Conservation (phyloP, 1,284 basidiomycete species). For the Cutaneotrichosporon sp. region DNA sequence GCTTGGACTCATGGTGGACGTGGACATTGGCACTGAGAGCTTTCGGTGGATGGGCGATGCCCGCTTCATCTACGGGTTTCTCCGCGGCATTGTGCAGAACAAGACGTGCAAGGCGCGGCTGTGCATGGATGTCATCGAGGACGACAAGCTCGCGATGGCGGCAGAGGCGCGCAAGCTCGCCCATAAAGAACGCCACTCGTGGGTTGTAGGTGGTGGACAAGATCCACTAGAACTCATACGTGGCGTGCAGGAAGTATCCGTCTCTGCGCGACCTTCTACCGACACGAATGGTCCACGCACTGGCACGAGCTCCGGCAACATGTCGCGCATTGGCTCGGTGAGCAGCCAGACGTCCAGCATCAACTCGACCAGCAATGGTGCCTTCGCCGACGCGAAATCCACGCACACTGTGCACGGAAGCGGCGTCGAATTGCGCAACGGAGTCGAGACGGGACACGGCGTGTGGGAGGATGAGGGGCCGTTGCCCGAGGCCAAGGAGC, state of each 20-base stretch:
- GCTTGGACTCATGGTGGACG: conserved; percentile 84
- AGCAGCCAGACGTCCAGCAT: too few relatives aligned
- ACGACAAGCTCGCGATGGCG: conserved; percentile 68
- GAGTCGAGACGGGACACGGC: too few relatives aligned
- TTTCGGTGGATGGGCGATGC: conserved; percentile 90
- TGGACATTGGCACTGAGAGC: conserved; percentile 77
- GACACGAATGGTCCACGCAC: neutral
- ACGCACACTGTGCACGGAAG: too few relatives aligned
- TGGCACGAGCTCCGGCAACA: too few relatives aligned
- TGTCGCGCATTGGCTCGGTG: too few relatives aligned
- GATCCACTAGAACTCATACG: conserved; percentile 13
- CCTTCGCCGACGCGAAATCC: too few relatives aligned
- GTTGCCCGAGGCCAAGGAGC: conserved; percentile 22
- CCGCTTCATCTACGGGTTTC: conserved; percentile 77
- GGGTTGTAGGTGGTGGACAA: conserved; percentile 20
- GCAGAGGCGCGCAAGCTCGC: conserved; percentile 32
- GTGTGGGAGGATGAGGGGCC: conserved; percentile 15
- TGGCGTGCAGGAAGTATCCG: conserved; percentile 5
- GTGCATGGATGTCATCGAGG: conserved; percentile 63
- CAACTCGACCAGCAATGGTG: too few relatives aligned
- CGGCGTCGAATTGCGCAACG: too few relatives aligned
- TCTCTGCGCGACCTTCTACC: neutral
- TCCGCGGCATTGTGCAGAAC: conserved; percentile 66
- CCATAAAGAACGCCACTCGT: conserved; percentile 5
- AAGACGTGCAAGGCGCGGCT: conserved; percentile 66